Evolutionary conservation across 768 basidiomycete genomes (phyloP), one percentile per base, ranked within the genome.

Genomic region (Phylloporus sp.): DNA sequence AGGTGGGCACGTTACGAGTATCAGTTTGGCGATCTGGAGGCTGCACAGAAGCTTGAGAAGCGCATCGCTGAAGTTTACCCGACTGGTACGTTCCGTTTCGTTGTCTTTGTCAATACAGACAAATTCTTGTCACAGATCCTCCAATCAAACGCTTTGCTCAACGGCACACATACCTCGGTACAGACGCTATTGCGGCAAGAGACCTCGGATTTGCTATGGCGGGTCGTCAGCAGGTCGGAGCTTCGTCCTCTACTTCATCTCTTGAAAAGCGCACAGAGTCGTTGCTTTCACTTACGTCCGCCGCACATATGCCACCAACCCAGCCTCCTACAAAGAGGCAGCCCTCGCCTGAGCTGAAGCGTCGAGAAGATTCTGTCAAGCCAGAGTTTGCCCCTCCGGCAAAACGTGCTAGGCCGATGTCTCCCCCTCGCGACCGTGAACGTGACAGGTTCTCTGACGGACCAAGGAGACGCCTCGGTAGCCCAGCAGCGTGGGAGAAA

Each of bases 1-100:
- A 80, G 90, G 35, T 98, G 94, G 96, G 84, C 92, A 5, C 77
- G 86, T 45, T 95, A 95, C 69, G 91, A 96, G 65, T 97, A 93
- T 68, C 85, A 90, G 58, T 97, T 88, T 59, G 91, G 91, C n/a
- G 91, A 94, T 66, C 72, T 94, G 28, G 83, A 88, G 34, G 86
- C 89, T 2, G 80, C 89, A 3, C 82, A 88, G 55, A 90, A 94
- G 66, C 78, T 97, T 38, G 93, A 96, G 65, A 82, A 83, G 50
- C 80, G 96, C 8, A 87, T 97, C 57, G 73, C 84, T 1, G 94
- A 97, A 49, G 81, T 83, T 1, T 97, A 90, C 66, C 84, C 92
- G 1, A 80, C 80, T 39, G 91, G 92, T 91, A 51, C 32, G 80
- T 66, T 9, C 9, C 38, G 3, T 34, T 26, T 15, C 1, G 14